phyloP scores from a whole-genome alignment of 495 filamentous ascomycete genomes.

The Podospora pseudocomata region DNA sequence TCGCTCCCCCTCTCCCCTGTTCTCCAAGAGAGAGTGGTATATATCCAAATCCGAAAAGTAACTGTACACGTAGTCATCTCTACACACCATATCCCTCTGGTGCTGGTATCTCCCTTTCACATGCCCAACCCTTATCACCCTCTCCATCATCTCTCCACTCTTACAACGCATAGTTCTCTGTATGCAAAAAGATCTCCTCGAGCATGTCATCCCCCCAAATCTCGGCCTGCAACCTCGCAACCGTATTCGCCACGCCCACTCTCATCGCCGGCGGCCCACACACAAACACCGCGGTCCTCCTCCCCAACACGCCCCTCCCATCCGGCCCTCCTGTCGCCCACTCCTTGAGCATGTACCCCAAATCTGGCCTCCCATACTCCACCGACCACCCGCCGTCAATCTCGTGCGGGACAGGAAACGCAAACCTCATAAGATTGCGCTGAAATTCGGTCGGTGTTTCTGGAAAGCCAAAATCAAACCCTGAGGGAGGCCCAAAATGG shows the following conservation, averaged over 20 bases:
- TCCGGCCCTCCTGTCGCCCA: conserved; percentile 61
- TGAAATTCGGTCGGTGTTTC: conserved; percentile 72
- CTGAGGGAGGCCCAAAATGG: conserved; percentile 45
- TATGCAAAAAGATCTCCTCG: conserved; percentile 92
- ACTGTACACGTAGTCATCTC: background rate
- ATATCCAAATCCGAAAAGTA: background rate
- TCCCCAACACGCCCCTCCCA: conserved; percentile 65
- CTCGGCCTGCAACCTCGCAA: conserved; percentile 75
- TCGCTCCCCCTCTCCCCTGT: background rate
- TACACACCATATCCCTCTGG: background rate
- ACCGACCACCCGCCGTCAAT: conserved; percentile 80
- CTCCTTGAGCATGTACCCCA: conserved; percentile 76
- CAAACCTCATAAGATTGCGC: conserved; percentile 81
- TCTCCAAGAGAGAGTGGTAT: background rate
- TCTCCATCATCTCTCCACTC: background rate
- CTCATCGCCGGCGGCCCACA: conserved; percentile 87
- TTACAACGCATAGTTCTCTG: conserved; percentile 87
- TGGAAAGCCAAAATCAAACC: conserved; percentile 74
- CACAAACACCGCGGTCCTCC: conserved; percentile 87
- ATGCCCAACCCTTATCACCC: background rate
- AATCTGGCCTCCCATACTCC: conserved; percentile 88
- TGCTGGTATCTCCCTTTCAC: background rate
- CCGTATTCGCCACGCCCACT: conserved; percentile 75
- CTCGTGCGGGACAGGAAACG: conserved; percentile 64
- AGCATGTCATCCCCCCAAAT: conserved; percentile 72